phyloP scores from a whole-genome alignment of 371 early-diverging fungal genomes.

The Saksenaea vasiformis region DNA sequence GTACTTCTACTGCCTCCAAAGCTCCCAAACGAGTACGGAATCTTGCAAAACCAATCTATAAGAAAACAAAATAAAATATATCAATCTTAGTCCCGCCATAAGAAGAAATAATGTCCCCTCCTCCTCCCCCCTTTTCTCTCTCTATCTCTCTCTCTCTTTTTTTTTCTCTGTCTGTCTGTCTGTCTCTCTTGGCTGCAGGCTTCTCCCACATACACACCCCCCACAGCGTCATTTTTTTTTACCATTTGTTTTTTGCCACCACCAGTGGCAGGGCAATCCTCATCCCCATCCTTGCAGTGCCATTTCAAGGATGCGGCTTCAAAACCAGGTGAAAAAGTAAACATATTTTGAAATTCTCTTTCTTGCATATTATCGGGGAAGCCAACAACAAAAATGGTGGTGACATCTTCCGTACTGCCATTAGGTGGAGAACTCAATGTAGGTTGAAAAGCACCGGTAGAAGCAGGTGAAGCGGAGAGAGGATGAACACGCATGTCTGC shows the following conservation, averaged over 20 bases:
- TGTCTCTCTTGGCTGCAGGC: neutral
- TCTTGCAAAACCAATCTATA: slow-evolving; percentile 48
- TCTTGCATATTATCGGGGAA: slow-evolving; percentile 97
- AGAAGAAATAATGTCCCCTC: too few relatives aligned
- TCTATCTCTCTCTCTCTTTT: neutral
- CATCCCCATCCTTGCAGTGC: slow-evolving; percentile 65
- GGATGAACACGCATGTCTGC: slow-evolving; percentile 28
- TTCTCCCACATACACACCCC: too few relatives aligned
- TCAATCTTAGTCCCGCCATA: neutral
- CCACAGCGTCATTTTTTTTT: slow-evolving; percentile 20
- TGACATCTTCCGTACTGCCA: slow-evolving; percentile 60
- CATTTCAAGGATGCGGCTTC: slow-evolving; percentile 93
- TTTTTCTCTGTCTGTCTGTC: neutral
- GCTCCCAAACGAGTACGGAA: slow-evolving; percentile 45
- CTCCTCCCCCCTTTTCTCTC: too few relatives aligned
- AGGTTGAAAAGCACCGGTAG: slow-evolving; percentile 15
- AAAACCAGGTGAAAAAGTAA: slow-evolving; percentile 92
- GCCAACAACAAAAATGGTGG: slow-evolving; percentile 97
- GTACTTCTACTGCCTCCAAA: slow-evolving; percentile 32
- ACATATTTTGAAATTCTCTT: slow-evolving; percentile 97
- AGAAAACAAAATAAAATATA: neutral
- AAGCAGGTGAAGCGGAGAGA: slow-evolving; percentile 26
- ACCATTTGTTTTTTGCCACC: slow-evolving; percentile 85
- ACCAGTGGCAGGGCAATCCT: slow-evolving; percentile 21
- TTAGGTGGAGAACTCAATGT: slow-evolving; percentile 12